Evolutionary conservation across 2,329 filamentous ascomycete species (phyloP), one percentile per base, ranked within the genome.

Genomic region (Alternaria incomplexa): DNA sequence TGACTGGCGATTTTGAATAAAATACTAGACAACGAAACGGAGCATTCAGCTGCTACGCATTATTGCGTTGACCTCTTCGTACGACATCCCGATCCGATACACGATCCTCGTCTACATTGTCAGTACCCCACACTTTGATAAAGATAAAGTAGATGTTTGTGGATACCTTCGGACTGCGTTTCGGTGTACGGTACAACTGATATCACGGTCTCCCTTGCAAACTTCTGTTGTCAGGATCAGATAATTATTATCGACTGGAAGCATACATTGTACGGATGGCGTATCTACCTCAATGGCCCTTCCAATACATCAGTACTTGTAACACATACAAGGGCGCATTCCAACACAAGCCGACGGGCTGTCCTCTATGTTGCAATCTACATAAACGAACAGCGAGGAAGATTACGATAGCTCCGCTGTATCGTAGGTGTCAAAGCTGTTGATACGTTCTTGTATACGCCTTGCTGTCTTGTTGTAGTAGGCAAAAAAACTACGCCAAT

Each of bases 51-150:
- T 40, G 20, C 17, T 7, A 36, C 12, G 10, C 32, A 30, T n/a
- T 1, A 15, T 17, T 3, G 11, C 22, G 13, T 12, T 20, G 7
- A 7, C 6, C 9, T 12, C 20, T 8, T 12, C 32, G 20, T 7
- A 40, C 13, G 17, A 52, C 15, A 25, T 17, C 20, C n/a, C 30
- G 48, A 52, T 30, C 28, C 23, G 10, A 20, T 5, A 40, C 28
- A 12, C 30, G 48, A 36, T 8, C 30, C 20, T 36, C 20, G 15
- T 40, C 8, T 23, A 40, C 13, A 23, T 23, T 9, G 10, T 12
- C 20, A n/a, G 20, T 52, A 52, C 48, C 48, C 48, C 48, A 52
- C 48, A 52, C 48, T 52, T 40, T 52, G 48, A 52, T 52, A 52
- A 32, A 36, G 48, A 40, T 52, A 40, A 17, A 52, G 30, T 52